A percentile compares a stretch with the other conserved stretches of the same genome.
These are phyloP conservation scores for Geranium rotundifolium DNA, from an alignment of 345 rosid genomes.

Conservation along the genomic window DNA sequence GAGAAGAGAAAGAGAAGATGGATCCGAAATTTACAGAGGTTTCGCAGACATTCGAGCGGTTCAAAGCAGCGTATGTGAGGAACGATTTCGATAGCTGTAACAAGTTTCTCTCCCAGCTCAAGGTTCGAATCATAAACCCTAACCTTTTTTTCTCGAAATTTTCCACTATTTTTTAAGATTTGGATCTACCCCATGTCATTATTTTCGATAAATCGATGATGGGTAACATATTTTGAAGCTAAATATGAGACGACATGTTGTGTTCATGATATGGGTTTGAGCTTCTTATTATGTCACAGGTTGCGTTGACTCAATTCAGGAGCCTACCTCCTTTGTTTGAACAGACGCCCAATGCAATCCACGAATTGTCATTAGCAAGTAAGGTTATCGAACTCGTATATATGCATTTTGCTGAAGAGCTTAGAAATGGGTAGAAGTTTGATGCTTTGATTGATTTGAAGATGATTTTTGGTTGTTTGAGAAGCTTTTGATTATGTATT, in stretches of 20 bases:
- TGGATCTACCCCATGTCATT: background rate
- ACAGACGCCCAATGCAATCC: slow-evolving; percentile 47
- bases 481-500: background rate
- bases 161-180: background rate
- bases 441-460: background rate
- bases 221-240: background rate
- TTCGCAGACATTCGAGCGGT: slow-evolving; percentile 73
- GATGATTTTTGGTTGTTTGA: background rate
- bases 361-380: slow-evolving; percentile 77
- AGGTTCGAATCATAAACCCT: slow-evolving; percentile 47
- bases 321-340: slow-evolving; percentile 91
- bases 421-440: background rate
- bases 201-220: background rate
- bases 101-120: slow-evolving; percentile 64
- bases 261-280: background rate
- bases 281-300: slow-evolving; percentile 27
- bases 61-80: slow-evolving; percentile 70
- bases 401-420: background rate
- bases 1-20: slow-evolving; percentile 35
- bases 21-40: slow-evolving; percentile 79
- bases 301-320: slow-evolving; percentile 55
- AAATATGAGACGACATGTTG: background rate
- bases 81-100: slow-evolving; percentile 47
- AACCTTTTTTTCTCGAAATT: background rate
- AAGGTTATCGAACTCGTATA: slow-evolving; percentile 1